Evolutionary conservation across 192 early-diverging fungal species (phyloP).

Genomic region (Powellomyces hirtus): DNA sequence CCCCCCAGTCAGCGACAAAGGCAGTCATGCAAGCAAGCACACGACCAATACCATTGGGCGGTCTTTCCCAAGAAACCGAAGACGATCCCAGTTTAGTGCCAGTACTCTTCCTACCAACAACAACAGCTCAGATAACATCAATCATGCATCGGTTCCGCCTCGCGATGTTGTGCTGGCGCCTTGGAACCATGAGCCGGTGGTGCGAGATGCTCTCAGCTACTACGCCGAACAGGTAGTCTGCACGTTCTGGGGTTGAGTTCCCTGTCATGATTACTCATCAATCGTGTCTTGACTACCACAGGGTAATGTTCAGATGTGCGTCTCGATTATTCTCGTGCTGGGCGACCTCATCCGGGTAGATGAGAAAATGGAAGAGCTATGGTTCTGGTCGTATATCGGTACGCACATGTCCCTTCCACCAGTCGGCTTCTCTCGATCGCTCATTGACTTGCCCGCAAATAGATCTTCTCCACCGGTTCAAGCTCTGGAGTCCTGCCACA

Average conservation of each 20-base stretch:
- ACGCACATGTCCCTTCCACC: too few species aligned
- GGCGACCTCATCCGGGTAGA: slow-evolving; percentile 40
- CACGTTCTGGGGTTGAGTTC: slow-evolving; percentile 35
- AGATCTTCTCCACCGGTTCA: slow-evolving; percentile 71
- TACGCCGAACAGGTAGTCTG: slow-evolving; percentile 79
- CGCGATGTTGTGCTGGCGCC: slow-evolving; percentile 32
- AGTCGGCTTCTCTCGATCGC: background rate
- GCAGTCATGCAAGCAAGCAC: too few species aligned
- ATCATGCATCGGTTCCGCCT: background rate
- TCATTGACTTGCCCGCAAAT: too few species aligned
- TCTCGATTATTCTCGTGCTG: slow-evolving; percentile 63
- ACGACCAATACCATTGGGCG: too few species aligned
- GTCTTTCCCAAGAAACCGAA: background rate
- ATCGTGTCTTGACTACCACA: too few species aligned
- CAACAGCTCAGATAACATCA: background rate
- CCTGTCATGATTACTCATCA: slow-evolving; percentile 2
- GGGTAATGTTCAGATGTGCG: slow-evolving; percentile 81
- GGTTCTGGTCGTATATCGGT: slow-evolving; percentile 73
- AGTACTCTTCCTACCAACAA: background rate
- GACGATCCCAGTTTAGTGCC: background rate
- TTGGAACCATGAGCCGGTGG: slow-evolving; percentile 43
- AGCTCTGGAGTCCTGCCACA: slow-evolving; percentile 67
- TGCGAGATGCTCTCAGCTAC: slow-evolving; percentile 61
- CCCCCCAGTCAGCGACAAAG: too few species aligned
- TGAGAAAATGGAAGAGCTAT: slow-evolving; percentile 56